These are phyloP conservation scores for Neoascochyta sp. DNA, from an alignment of 2,329 filamentous ascomycete genomes.

Conservation along the genomic window DNA sequence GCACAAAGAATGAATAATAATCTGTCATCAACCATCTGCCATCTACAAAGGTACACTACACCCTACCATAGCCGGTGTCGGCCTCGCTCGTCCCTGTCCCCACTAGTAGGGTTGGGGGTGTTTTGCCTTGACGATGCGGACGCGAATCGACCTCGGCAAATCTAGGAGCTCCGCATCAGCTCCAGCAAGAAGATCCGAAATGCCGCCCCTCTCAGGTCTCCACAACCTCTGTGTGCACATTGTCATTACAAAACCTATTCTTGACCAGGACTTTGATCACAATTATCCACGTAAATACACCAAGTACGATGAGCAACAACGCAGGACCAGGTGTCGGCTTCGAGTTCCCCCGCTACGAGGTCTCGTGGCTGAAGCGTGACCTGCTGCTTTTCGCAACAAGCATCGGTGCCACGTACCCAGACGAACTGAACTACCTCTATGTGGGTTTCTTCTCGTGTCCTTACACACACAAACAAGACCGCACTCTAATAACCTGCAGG, in stretches of 20 bases:
- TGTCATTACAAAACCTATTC: not conserved
- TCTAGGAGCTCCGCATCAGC: slow-evolving; percentile 22
- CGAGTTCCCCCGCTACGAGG: slow-evolving; percentile 70
- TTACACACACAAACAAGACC: not conserved
- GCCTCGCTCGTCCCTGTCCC: too few relatives aligned
- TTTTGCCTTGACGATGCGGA: too few relatives aligned
- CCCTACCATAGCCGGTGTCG: too few relatives aligned
- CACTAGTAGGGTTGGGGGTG: too few relatives aligned
- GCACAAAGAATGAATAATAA: slow-evolving; percentile 7
- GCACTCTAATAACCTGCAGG: slow-evolving; percentile 48
- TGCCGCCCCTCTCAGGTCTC: slow-evolving; percentile 25
- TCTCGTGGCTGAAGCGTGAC: slow-evolving; percentile 85
- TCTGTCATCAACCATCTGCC: too few relatives aligned
- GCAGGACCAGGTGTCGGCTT: slow-evolving; percentile 61
- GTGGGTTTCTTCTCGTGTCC: slow-evolving; percentile 48
- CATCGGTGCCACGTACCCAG: slow-evolving; percentile 71
- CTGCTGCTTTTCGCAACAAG: slow-evolving; percentile 84
- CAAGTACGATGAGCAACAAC: slow-evolving; percentile 30
- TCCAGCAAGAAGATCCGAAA: slow-evolving; percentile 16
- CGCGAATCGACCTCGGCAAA: slow-evolving; percentile 35
- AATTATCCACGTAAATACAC: too few relatives aligned
- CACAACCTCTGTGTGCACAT: slow-evolving; percentile 1
- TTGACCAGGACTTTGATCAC: not conserved
- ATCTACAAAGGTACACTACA: too few relatives aligned
- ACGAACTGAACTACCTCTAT: slow-evolving; percentile 91